phyloP scores from a whole-genome alignment of 2,329 filamentous ascomycete genomes.

The Monosporascus sp. region DNA sequence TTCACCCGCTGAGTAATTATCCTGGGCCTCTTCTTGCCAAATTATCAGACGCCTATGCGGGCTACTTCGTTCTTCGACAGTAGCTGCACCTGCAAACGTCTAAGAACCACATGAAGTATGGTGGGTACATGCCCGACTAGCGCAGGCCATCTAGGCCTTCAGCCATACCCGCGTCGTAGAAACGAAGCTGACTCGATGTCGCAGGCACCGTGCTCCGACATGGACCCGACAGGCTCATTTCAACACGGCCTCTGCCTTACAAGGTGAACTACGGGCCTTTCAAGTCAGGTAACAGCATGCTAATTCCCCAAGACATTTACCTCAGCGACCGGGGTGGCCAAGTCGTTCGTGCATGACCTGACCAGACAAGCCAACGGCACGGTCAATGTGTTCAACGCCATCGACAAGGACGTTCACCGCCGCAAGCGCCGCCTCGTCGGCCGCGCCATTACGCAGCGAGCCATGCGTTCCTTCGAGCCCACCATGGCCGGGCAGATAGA shows the following conservation, averaged over 20 bases:
- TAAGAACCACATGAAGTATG: too few species aligned
- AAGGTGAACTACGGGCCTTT: background rate
- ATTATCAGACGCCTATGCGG: background rate
- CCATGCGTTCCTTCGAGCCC: background rate
- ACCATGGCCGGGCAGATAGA: background rate
- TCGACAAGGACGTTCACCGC: background rate
- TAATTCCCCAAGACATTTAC: background rate
- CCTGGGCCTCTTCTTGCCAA: background rate
- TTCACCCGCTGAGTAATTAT: background rate
- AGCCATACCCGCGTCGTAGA: too few species aligned
- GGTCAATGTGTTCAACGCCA: background rate
- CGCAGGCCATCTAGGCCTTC: too few species aligned
- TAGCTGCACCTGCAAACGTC: too few species aligned
- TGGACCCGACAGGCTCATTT: background rate
- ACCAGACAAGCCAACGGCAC: background rate
- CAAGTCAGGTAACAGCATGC: background rate
- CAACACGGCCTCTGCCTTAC: background rate
- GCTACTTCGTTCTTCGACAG: background rate
- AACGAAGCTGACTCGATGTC: too few species aligned
- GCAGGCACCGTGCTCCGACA: background rate
- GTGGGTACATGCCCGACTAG: too few species aligned
- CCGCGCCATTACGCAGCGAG: background rate
- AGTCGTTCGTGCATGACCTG: background rate
- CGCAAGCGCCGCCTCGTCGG: background rate
- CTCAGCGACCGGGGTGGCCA: background rate